Evolutionary conservation across 2,329 filamentous ascomycete species (phyloP).

Genomic region (Calonectria ilicicola): DNA sequence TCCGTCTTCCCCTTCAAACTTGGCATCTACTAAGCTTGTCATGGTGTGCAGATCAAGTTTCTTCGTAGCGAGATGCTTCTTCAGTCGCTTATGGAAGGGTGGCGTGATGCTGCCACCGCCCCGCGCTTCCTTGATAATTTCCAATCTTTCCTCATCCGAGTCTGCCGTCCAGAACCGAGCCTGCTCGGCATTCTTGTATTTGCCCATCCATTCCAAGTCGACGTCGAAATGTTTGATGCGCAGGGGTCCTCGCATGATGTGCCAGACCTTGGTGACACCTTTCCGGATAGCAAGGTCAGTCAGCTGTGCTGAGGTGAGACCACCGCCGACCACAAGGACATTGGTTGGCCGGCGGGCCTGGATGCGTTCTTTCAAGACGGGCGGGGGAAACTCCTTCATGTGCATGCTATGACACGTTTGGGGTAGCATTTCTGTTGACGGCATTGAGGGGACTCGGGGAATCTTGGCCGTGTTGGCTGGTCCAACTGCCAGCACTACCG

Average conservation of each 20-base stretch:
- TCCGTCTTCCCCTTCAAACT: constrained; percentile 59
- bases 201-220: constrained; percentile 82
- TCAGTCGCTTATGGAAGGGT: constrained; percentile 74
- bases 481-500: constrained; percentile 78
- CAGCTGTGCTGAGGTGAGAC: constrained; percentile 81
- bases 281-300: constrained; percentile 73
- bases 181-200: constrained; percentile 83
- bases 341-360: constrained; percentile 64
- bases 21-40: constrained; percentile 65
- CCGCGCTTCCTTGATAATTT: constrained; percentile 74
- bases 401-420: constrained; percentile 75
- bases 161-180: constrained; percentile 83
- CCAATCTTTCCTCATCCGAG: constrained; percentile 74
- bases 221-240: constrained; percentile 83
- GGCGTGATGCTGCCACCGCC: constrained; percentile 84
- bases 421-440: constrained; percentile 34
- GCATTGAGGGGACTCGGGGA: constrained; percentile 53
- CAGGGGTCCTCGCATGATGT: constrained; percentile 72
- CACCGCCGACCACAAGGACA: constrained; percentile 79
- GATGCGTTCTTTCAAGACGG: constrained; percentile 65
- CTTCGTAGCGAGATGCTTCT: constrained; percentile 65
- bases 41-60: constrained; percentile 67
- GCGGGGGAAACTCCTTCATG: constrained; percentile 68
- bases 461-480: constrained; percentile 71
- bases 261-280: constrained; percentile 76